phyloP scores from a whole-genome alignment of 1,284 basidiomycete species.

The Blastosporella zonata region DNA sequence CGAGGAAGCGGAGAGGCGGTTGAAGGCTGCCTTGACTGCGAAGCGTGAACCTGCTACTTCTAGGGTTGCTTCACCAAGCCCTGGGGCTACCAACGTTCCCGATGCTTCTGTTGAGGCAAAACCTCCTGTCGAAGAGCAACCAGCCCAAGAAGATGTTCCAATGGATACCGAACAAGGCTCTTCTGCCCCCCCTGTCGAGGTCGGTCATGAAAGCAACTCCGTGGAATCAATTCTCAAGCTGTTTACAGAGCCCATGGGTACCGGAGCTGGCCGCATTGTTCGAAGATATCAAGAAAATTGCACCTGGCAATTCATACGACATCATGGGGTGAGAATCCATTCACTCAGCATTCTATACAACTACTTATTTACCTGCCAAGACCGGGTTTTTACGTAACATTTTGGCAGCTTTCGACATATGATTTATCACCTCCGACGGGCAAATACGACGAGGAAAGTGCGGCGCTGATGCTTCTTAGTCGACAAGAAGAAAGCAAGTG shows the following conservation, averaged over 20 bases:
- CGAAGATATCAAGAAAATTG: constrained; percentile 64
- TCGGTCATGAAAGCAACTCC: constrained; percentile 22
- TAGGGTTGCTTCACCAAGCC: constrained; percentile 57
- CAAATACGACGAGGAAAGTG: constrained; percentile 69
- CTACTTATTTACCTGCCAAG: constrained; percentile 37
- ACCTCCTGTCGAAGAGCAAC: constrained; percentile 27
- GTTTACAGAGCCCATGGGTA: constrained; percentile 68
- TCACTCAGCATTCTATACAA: constrained; percentile 1
- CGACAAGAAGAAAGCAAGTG: constrained; percentile 61
- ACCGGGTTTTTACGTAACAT: constrained; percentile 87
- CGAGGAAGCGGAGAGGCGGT: constrained; percentile 71
- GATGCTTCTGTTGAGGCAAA: constrained; percentile 33
- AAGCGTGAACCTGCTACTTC: constrained; percentile 70
- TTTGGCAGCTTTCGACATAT: constrained; percentile 91
- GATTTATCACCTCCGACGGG: constrained; percentile 75
- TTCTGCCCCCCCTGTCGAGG: constrained; percentile 32
- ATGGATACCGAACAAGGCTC: constrained; percentile 48
- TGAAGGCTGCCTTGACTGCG: constrained; percentile 72
- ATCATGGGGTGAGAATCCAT: constrained; percentile 62
- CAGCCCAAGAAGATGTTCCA: constrained; percentile 42
- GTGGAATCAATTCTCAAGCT: constrained; percentile 13
- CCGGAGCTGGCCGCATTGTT: constrained; percentile 68
- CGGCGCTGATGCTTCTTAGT: constrained; percentile 54
- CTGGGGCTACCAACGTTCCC: constrained; percentile 30
- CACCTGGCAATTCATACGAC: constrained; percentile 61